Percentiles rank a stretch among this genome's conserved stretches.
Evolutionary conservation across 179 eudicot species (phyloP).

Genomic region (Corrigiola litoralis): DNA sequence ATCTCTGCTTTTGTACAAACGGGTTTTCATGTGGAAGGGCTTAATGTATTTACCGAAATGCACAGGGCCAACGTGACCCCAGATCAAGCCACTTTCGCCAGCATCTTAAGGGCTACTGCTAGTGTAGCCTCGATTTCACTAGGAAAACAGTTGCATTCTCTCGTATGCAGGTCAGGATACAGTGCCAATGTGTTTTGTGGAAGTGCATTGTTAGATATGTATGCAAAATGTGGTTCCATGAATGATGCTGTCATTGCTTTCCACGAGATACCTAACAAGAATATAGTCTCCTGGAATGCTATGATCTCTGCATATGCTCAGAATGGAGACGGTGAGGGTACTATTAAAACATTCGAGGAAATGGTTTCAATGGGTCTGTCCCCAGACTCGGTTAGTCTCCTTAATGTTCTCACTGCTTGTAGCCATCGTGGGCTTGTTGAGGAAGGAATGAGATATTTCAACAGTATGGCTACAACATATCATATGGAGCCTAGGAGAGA

Average conservation of each 20-base stretch:
- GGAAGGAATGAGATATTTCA: constrained; percentile 53
- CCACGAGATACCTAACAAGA: constrained; percentile 65
- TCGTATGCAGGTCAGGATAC: constrained; percentile 41
- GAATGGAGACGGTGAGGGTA: constrained; percentile 68
- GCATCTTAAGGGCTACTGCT: constrained; percentile 63
- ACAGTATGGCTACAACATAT: constrained; percentile 45
- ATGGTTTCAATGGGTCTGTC: constrained; percentile 53
- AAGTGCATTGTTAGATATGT: constrained; percentile 81
- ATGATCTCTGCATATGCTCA: constrained; percentile 87
- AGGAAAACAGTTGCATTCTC: constrained; percentile 76
- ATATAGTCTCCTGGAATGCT: constrained; percentile 80
- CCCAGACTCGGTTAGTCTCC: constrained; percentile 75
- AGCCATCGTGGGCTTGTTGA: constrained; percentile 81
- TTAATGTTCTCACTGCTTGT: constrained; percentile 66
- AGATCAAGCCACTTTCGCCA: constrained; percentile 81
- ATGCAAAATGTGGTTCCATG: constrained; percentile 86
- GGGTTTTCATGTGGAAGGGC: constrained; percentile 57
- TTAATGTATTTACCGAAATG: constrained; percentile 55
- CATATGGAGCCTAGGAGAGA: constrained; percentile 56
- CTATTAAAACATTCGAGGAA: constrained; percentile 46
- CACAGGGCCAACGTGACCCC: constrained; percentile 33
- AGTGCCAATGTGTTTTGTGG: constrained; percentile 63
- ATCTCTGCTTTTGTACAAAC: constrained; percentile 70
- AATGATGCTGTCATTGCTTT: constrained; percentile 47
- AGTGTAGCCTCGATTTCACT: constrained; percentile 54